Conservation (phyloP, 2,329 filamentous ascomycete species). For the Aureobasidium sp. region DNA sequence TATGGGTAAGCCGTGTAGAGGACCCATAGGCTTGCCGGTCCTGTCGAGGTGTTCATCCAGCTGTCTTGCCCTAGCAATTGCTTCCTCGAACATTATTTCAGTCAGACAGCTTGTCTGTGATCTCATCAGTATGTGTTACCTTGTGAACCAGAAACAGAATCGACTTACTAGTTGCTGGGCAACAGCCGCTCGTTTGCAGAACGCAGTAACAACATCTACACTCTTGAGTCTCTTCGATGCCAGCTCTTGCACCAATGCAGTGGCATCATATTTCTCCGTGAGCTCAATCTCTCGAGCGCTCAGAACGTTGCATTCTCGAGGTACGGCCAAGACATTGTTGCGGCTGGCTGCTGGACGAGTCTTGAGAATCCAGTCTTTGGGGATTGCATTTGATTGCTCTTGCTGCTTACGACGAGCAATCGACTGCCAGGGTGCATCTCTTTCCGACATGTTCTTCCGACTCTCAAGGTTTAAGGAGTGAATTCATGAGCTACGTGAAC, state of each 20-base stretch:
- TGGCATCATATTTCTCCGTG: background rate
- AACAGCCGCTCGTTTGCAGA: constrained; percentile 43
- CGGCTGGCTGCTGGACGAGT: constrained; percentile 23
- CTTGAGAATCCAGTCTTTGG: constrained; percentile 37
- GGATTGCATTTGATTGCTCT: constrained; percentile 36
- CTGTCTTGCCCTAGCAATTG: constrained; percentile 33
- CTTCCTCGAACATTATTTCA: constrained; percentile 33
- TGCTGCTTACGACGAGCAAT: constrained; percentile 38
- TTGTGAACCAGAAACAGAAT: background rate
- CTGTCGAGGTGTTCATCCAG: constrained; percentile 35
- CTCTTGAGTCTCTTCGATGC: constrained; percentile 28
- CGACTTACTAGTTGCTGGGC: constrained; percentile 35
- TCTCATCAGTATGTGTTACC: background rate
- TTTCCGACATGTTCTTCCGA: constrained; percentile 22
- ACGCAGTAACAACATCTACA: constrained; percentile 35
- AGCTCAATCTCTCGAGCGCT: background rate
- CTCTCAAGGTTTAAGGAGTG: background rate
- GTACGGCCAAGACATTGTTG: constrained; percentile 42
- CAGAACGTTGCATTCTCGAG: constrained; percentile 40
- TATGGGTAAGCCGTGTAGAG: constrained; percentile 47
- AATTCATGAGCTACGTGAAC: background rate
- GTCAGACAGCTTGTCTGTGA: constrained; percentile 39
- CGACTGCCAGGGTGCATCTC: constrained; percentile 30
- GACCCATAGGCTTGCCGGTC: constrained; percentile 35
- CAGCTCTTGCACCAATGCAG: background rate